phyloP scores from a whole-genome alignment of 768 basidiomycete species.

The Crucibulum laeve region DNA sequence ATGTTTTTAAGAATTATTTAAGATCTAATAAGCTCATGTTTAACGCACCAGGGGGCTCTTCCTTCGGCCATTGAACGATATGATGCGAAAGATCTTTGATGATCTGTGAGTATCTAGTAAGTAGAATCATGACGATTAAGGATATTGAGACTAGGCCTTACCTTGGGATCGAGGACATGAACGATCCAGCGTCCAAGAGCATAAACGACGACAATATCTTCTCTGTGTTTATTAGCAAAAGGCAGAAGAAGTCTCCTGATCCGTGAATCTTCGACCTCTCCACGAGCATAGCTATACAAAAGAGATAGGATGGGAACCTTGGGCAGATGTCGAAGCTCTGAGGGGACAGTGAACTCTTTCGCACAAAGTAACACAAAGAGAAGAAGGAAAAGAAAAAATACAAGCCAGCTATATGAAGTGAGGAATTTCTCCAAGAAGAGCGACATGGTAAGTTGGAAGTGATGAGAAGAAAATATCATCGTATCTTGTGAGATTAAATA shows the following conservation, averaged over 20 bases:
- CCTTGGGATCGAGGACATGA: constrained; percentile 24
- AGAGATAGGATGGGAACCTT: background rate
- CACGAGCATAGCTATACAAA: background rate
- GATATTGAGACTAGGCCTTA: constrained; percentile 1
- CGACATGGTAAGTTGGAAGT: too few species aligned
- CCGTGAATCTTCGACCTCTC: background rate
- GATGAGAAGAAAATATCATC: too few species aligned
- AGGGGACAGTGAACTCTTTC: background rate
- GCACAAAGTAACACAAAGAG: background rate
- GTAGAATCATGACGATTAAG: background rate
- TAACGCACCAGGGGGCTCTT: background rate
- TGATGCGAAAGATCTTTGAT: constrained; percentile 6
- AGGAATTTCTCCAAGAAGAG: too few species aligned
- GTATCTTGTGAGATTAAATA: too few species aligned
- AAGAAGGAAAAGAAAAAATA: too few species aligned
- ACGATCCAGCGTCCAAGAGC: constrained; percentile 23
- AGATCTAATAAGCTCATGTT: too few species aligned
- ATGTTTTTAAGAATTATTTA: background rate
- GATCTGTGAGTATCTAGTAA: background rate
- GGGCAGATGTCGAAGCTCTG: background rate
- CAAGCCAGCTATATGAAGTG: too few species aligned
- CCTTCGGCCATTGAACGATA: constrained; percentile 1
- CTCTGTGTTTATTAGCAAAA: constrained; percentile 12
- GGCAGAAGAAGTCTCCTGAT: constrained; percentile 4
- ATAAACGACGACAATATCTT: constrained; percentile 20